These are phyloP conservation scores for Saccharomycopsis hybrid DNA, from an alignment of 1,139 yeast genomes.

Conservation along the genomic window DNA sequence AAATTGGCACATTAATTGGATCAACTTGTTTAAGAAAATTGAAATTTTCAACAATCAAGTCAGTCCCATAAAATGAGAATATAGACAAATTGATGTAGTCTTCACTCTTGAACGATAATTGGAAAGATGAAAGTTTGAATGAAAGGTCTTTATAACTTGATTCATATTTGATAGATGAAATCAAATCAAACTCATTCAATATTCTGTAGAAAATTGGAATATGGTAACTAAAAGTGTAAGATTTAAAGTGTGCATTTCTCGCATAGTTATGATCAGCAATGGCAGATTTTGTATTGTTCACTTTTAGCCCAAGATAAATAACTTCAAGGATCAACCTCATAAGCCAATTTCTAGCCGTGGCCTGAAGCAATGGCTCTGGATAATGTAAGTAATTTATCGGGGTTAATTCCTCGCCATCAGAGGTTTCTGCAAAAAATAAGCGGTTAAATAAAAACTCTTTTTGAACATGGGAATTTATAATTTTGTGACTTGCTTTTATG, in stretches of 20 bases:
- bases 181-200: constrained; percentile 40
- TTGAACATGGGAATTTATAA: constrained; percentile 49
- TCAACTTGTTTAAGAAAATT: constrained; percentile 50
- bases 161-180: constrained; percentile 27
- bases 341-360: constrained; percentile 36
- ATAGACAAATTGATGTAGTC: constrained; percentile 51
- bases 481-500: constrained; percentile 42
- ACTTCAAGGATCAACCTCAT: constrained; percentile 46
- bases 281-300: constrained; percentile 23
- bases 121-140: neutral
- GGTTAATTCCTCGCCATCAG: constrained; percentile 35
- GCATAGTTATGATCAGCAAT: constrained; percentile 31
- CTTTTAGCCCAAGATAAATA: constrained; percentile 37
- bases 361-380: constrained; percentile 24
- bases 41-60: constrained; percentile 54
- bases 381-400: constrained; percentile 52
- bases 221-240: constrained; percentile 18
- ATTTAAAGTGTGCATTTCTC: constrained; percentile 30
- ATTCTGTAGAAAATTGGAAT: constrained; percentile 27
- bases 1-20: constrained; percentile 45
- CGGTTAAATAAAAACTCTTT: constrained; percentile 43
- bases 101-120: constrained; percentile 22
- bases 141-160: constrained; percentile 21
- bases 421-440: constrained; percentile 39
- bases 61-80: constrained; percentile 54